phyloP scores from a whole-genome alignment of 768 basidiomycete species.

The Rhizopogon vesiculosus region DNA sequence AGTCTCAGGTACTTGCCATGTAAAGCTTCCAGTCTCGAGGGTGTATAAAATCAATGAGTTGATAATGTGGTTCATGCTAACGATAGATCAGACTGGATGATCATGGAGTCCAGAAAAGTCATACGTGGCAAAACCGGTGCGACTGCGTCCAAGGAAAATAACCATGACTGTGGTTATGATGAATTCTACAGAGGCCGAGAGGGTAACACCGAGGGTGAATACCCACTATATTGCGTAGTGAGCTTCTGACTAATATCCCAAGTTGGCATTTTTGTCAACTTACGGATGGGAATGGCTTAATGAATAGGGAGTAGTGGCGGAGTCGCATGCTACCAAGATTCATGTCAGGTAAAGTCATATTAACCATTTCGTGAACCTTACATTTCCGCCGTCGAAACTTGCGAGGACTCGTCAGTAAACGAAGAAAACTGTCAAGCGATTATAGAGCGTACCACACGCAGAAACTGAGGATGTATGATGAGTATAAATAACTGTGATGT shows the following conservation, averaged over 20 bases:
- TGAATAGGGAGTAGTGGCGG: constrained; percentile 25
- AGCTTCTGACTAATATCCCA: background rate
- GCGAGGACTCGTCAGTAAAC: too few species aligned
- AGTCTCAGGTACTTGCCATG: constrained; percentile 25
- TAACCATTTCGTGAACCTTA: constrained; percentile 2
- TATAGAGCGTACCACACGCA: constrained; percentile 21
- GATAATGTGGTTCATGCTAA: constrained; percentile 44
- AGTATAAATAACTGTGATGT: background rate
- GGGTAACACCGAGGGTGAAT: constrained; percentile 25
- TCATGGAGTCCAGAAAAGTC: background rate
- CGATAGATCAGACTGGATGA: background rate
- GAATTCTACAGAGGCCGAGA: constrained; percentile 28
- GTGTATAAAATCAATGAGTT: constrained; percentile 48
- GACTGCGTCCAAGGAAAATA: constrained; percentile 27
- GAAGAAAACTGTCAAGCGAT: background rate
- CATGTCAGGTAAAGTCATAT: background rate
- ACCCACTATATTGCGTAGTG: constrained; percentile 20
- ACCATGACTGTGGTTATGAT: constrained; percentile 28
- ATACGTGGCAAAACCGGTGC: constrained; percentile 26
- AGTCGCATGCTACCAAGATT: constrained; percentile 16
- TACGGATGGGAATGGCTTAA: constrained; percentile 26
- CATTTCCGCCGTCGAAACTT: constrained; percentile 30
- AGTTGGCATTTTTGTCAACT: background rate
- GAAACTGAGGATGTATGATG: constrained; percentile 13
- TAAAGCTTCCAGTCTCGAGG: constrained; percentile 47